These are phyloP conservation scores for Daldinia eschscholtzii DNA, from an alignment of 2,329 filamentous ascomycete species.

Conservation along the genomic window DNA sequence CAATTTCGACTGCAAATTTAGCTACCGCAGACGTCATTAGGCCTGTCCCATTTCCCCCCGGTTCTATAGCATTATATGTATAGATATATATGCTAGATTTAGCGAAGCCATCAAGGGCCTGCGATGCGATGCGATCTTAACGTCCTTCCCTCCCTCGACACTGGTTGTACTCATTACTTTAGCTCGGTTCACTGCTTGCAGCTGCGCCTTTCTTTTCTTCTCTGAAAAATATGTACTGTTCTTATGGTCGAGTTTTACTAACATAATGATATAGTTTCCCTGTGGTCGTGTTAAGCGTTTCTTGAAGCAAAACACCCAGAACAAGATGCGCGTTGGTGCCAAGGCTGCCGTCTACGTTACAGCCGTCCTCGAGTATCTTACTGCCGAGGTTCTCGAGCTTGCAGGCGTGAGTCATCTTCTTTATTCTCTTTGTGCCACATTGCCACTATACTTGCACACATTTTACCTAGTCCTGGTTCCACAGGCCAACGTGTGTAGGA, in stretches of 20 bases:
- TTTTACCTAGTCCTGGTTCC: constrained; percentile 12
- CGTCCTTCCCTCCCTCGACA: not conserved
- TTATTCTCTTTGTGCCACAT: constrained; percentile 30
- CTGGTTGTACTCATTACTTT: constrained; percentile 1
- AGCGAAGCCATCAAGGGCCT: not conserved
- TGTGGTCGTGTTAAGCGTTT: constrained; percentile 99
- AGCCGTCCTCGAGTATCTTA: constrained; percentile 97
- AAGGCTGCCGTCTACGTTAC: constrained; percentile 99
- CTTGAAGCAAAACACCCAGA: constrained; percentile 98
- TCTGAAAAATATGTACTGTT: not conserved
- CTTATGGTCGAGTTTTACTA: constrained; percentile 30
- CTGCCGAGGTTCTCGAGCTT: constrained; percentile 96
- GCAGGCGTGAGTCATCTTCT: constrained; percentile 76
- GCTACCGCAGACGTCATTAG: constrained; percentile 3
- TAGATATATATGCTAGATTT: not conserved
- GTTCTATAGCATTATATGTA: not conserved
- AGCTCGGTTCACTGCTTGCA: not conserved
- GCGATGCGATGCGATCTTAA: constrained; percentile 20
- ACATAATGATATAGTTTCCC: constrained; percentile 77
- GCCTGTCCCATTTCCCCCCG: not conserved
- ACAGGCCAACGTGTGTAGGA: constrained; percentile 15
- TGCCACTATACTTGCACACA: constrained; percentile 32
- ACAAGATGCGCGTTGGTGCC: constrained; percentile 99
- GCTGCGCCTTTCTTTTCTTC: not conserved
- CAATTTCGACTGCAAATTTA: not conserved